A percentile compares a stretch with the other conserved stretches of the same genome.
phyloP scores from a whole-genome alignment of 495 filamentous ascomycete species.

The Penicillium parvum region DNA sequence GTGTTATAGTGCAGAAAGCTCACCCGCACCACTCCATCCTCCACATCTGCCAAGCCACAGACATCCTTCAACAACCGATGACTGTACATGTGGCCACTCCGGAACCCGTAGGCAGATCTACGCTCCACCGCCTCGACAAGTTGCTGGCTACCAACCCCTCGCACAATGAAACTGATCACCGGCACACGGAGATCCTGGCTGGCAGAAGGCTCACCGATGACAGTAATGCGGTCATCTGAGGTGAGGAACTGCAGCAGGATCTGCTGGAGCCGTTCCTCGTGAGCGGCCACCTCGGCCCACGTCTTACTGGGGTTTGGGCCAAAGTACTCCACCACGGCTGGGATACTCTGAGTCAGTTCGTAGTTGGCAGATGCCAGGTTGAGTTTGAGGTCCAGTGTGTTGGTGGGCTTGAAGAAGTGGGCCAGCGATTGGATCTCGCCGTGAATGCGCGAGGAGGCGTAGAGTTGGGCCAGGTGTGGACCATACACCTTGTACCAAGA shows the following conservation, averaged over 20 bases:
- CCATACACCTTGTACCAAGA: slow-evolving; percentile 76
- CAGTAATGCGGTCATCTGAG: slow-evolving; percentile 40
- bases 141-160: slow-evolving; percentile 49
- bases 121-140: slow-evolving; percentile 61
- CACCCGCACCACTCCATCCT: slow-evolving; percentile 64
- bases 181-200: slow-evolving; percentile 50
- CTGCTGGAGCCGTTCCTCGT: slow-evolving; percentile 57
- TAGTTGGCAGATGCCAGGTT: slow-evolving; percentile 62
- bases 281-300: slow-evolving; percentile 50
- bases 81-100: slow-evolving; percentile 68
- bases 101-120: slow-evolving; percentile 51
- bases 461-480: slow-evolving; percentile 65
- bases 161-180: slow-evolving; percentile 62
- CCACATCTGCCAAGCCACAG: slow-evolving; percentile 45
- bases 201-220: slow-evolving; percentile 52
- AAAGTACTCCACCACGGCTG: slow-evolving; percentile 54
- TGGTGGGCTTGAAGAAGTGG: slow-evolving; percentile 62
- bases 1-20: slow-evolving; percentile 76
- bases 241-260: slow-evolving; percentile 54
- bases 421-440: slow-evolving; percentile 49
- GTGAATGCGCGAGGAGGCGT: slow-evolving; percentile 47
- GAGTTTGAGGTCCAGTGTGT: slow-evolving; percentile 57
- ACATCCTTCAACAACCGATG: slow-evolving; percentile 56
- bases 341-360: slow-evolving; percentile 59
- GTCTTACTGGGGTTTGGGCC: slow-evolving; percentile 26